Evolutionary conservation across 257 asterid species (phyloP), one percentile per base, ranked within the genome.

Genomic region (Cinchona pubescens): DNA sequence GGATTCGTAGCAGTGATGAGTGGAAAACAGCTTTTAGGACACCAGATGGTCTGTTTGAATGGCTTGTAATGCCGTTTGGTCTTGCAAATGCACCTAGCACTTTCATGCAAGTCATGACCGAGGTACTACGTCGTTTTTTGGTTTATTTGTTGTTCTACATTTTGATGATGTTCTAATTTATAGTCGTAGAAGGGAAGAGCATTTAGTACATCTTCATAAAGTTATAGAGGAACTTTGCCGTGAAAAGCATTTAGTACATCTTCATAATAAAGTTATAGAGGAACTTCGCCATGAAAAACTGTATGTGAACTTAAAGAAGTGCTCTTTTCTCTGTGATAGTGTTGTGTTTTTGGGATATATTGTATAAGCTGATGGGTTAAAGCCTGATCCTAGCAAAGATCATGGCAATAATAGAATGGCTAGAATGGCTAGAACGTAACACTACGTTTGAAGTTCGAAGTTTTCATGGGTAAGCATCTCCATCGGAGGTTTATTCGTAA

Each of bases 1-100:
- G 76, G 13, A 29, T 69, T 2, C 8, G 34, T 3, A 18, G 21
- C 1, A 63, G 75, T 5, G 80, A 69, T 19, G 60, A 69, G 9
- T 58, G 64, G 80, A n/a, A 69, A 76, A 76, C 63, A 30, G 29
- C 62, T 3, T 69, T 76, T 15, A 76, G 59, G 60, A 76, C 80
- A 0, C 61, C 15, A 12, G 30, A 69, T 7, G 55, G 74, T 1
- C 38, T 74, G 3, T 76, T 62, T 53, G 79, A 76, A 58, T 67
- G 67, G 79, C 27, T 66, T 1, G 79, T 66, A 0, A 76, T 76
- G 75, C 75, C 59, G 0, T 76, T 76, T 56, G 69, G 79, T 0
- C 58, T 76, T 10, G 51, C 69, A 5, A 76, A 76, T 56, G 67
- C 75, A 0, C 65, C 73, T 0, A 66, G 46, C 40, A 75, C 35